phyloP scores from a whole-genome alignment of 345 rosid genomes.

The Leavenworthia alabamica region DNA sequence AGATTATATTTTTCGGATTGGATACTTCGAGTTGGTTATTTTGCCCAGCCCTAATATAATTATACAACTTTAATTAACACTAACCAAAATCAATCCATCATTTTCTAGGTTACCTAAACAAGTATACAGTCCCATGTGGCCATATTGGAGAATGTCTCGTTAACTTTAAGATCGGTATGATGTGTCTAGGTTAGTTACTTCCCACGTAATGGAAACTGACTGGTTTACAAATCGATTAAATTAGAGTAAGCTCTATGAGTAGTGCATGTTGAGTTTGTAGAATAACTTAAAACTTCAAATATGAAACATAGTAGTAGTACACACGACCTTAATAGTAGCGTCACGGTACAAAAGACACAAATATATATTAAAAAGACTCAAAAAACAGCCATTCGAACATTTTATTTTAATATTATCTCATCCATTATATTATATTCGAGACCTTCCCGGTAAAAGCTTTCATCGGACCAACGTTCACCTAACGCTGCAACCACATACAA shows the following conservation, averaged over 20 bases:
- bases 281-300: constrained; percentile 1
- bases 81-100: not conserved
- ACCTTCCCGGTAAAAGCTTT: constrained; percentile 11
- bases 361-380: not conserved
- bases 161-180: not conserved
- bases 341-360: not conserved
- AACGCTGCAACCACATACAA: constrained; percentile 21
- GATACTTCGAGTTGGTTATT: no score
- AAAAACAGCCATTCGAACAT: constrained; percentile 7
- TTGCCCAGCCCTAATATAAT: no score
- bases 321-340: not conserved
- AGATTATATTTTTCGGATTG: no score
- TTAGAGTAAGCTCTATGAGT: not conserved
- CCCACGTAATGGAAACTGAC: not conserved
- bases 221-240: not conserved
- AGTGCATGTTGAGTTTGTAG: not conserved
- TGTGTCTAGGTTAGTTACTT: not conserved
- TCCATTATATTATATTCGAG: not conserved
- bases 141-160: not conserved
- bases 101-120: not conserved
- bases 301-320: not conserved
- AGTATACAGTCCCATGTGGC: not conserved
- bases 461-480: constrained; percentile 6
- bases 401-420: constrained; percentile 19
- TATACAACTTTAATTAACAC: not conserved